Base-by-base conservation (phyloP, 192 early-diverging fungal genomes). In the Backusella westeae region DNA sequence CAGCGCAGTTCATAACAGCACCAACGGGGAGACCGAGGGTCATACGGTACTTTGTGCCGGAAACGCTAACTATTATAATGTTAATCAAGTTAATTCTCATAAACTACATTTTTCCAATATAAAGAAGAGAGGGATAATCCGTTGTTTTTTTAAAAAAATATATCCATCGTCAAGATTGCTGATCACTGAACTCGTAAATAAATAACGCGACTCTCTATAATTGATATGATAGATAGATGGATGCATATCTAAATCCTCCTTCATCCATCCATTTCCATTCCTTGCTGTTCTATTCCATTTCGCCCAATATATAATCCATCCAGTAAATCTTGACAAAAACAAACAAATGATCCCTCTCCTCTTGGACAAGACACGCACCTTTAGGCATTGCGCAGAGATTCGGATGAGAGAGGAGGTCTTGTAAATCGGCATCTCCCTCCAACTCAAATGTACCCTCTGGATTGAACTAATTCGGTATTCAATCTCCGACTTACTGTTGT, bases 1-100 rank as follows among this genome's bases (percentile, higher is more conserved):
- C 98, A 75, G 98, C 98, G 85, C 97, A 99, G 91, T 99, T 99
- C 93, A 99, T 98, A 78, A 99, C 95, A 69, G 98, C 98, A 88
- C 89, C 87, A 67, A 89, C 88, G 36, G 89, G 89, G 74, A 99
- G 92, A 96, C 95, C 98, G 81, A 99, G 93, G 85, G 97, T 96
- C 97, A 99, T 99, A 84, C 97, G 93, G 91, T 96, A 97, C 88
- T 99, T 99, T 88, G 91, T 95, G 81, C 96, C 96, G 75, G 94
- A 88, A 87, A 90, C 87, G 82, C 89, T 89, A 81, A 86, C 88
- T 82, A 83, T 79, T 32, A 63, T 26, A 63, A 63, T 12, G 23
- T 63, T 23, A 63, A 63, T 26, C 6, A 39, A 23, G 56, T 63
- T 23, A 63, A 63, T 63, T 63, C 56, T 29, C 32, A 32, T 32